Evolutionary conservation across 106 monocot species (phyloP), one percentile per base, ranked within the genome.

Genomic region (Dioscorea zingiberensis): DNA sequence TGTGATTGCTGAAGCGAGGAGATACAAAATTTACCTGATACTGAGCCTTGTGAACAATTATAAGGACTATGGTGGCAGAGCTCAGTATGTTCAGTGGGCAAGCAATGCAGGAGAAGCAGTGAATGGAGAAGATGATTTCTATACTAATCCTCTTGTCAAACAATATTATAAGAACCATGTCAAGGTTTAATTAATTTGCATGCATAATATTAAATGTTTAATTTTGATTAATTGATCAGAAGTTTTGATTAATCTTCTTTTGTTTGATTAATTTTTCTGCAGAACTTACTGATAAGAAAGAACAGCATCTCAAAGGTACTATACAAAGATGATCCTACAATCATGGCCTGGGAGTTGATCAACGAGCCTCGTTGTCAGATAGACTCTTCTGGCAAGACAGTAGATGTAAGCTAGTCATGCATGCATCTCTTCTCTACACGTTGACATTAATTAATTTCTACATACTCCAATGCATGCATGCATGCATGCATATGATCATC

Each of bases 321-420:
- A 18, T 84, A 84, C 48, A 84, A 51, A 66, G 80, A 84, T 59
- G 84, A 84, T 46, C 60, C 79, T 3, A 73, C 75, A 22, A 80
- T 84, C 59, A 80, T 84, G 75, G 72, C 84, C 25, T 84, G 84
- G 84, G 84, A 84, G 54, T 66, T 84, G 48, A 83, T 83, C 14
- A 83, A 83, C 21, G 83, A 83, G 44, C 83, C 83, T 3, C 78
- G 79, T 12, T 83, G 83, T 49, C 49, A 71, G 11, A 45, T 24
- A 5, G 83, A 83, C 32, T 38, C 12, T 66, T 79, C 83, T 16
- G 83, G 83, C 15, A 57, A 19, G 44, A 79, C 71, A 3, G 27
- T 83, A 0, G 22, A 74, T 29, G 83, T 83, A 14, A 76, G 81
- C 19, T n/a, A n/a, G n/a, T n/a, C 38, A 38, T 38, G 38, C 38